A percentile compares a stretch with the other conserved stretches of the same genome.
Evolutionary conservation across 2,329 filamentous ascomycete species (phyloP).

Genomic region (Lachnellula cervina): DNA sequence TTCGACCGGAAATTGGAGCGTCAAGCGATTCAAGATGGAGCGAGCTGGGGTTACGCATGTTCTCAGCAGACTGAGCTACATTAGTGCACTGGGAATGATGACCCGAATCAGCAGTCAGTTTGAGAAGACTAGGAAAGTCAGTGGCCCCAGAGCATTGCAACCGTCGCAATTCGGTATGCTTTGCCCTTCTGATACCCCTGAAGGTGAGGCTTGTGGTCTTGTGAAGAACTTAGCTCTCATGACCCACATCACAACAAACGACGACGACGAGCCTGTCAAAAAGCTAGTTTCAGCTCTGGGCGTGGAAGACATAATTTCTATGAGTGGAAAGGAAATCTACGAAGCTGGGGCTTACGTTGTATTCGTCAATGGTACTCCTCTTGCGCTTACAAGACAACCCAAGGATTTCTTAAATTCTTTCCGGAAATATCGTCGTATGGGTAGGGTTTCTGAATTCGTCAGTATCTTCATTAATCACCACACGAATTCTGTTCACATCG

Average conservation of each 20-base stretch:
- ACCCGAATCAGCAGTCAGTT: slow-evolving; percentile 97
- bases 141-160: slow-evolving; percentile 89
- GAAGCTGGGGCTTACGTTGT: slow-evolving; percentile 79
- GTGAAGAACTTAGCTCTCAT: slow-evolving; percentile 98
- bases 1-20: slow-evolving; percentile 94
- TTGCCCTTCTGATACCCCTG: slow-evolving; percentile 93
- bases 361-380: slow-evolving; percentile 91
- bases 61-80: slow-evolving; percentile 90
- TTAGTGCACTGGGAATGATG: slow-evolving; percentile 98
- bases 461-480: slow-evolving; percentile 95
- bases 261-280: slow-evolving; percentile 85
- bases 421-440: slow-evolving; percentile 79
- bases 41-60: slow-evolving; percentile 95
- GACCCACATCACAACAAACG: slow-evolving; percentile 98
- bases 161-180: slow-evolving; percentile 98
- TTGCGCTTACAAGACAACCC: slow-evolving; percentile 79
- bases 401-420: slow-evolving; percentile 84
- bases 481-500: slow-evolving; percentile 87
- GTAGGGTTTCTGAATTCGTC: slow-evolving; percentile 91
- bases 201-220: slow-evolving; percentile 96
- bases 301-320: slow-evolving; percentile 72
- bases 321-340: slow-evolving; percentile 85
- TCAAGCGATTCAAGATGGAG: slow-evolving; percentile 99
- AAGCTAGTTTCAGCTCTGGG: slow-evolving; percentile 84
- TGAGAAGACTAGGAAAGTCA: slow-evolving; percentile 96